Evolutionary conservation across 345 rosid species (phyloP).

Genomic region (Nephelium lappaceum): DNA sequence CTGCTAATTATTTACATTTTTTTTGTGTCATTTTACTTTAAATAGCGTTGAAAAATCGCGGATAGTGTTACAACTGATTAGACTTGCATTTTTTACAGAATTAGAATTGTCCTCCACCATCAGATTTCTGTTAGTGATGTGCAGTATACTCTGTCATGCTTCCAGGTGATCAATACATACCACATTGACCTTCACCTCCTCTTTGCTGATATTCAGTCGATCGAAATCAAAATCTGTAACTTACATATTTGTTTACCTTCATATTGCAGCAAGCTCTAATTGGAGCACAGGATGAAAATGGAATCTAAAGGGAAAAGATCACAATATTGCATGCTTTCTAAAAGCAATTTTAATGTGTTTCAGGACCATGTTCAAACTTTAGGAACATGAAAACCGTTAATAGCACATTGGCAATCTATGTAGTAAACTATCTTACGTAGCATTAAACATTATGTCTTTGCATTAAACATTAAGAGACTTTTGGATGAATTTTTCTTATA

Average conservation of each 20-base stretch:
- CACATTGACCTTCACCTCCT: neutral
- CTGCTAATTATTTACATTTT: neutral
- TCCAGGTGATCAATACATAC: slow-evolving; percentile 48
- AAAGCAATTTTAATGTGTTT: neutral
- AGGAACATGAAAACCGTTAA: neutral
- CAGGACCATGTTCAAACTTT: no score
- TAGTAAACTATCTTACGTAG: no score
- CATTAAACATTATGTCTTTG: neutral
- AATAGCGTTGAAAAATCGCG: neutral
- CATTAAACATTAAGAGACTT: no score
- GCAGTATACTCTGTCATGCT: slow-evolving; percentile 63
- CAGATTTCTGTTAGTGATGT: slow-evolving; percentile 81
- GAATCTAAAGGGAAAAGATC: slow-evolving; percentile 13
- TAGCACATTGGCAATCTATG: neutral
- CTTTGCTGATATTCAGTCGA: neutral
- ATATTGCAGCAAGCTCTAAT: slow-evolving; percentile 46
- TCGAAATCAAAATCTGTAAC: neutral
- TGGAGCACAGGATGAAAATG: slow-evolving; percentile 39
- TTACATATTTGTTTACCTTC: slow-evolving; percentile 8
- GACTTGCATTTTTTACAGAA: slow-evolving; percentile 38
- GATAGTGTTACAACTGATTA: neutral
- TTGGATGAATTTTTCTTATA: no score
- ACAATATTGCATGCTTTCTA: neutral
- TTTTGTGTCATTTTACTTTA: no score
- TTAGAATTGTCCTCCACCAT: slow-evolving; percentile 82